Base-by-base conservation (phyloP, 2,329 filamentous ascomycete species). In the Lecanicillium sp. region DNA sequence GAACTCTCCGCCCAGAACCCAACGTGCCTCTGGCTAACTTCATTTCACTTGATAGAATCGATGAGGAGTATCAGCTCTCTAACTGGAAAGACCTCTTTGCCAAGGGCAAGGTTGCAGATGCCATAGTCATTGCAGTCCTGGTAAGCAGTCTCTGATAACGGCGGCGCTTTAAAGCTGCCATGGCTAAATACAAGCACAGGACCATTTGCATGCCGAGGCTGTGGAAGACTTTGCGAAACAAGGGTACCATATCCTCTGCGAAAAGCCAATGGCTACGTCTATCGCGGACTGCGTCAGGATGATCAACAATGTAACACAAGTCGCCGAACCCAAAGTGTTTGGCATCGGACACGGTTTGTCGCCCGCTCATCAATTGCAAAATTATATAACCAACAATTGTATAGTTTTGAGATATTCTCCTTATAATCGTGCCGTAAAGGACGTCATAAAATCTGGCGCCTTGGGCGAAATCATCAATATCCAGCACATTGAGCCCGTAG, bases 221-320 rank as follows among this genome's bases (percentile, higher is more conserved):
- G 40, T 54, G 4, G 51, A 45, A 14, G 60, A 62, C 2, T 67
- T 67, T 36, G 45, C 45, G 12, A 32, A 45, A n/a, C 32, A 39
- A 12, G 43, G 43, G 12, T 45, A 45, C 12, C 43, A 45, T 17
- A 45, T 45, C 8, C 34, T 45, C 9, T 45, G 43, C 30, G 43
- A 45, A 33, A 45, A 45, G 38, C 43, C 43, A 4, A 45, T 45
- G 41, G 43, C 43, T 14, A 45, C 43, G 5, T 37, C 41, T 3
- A 38, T 45, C 6, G 41, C 35, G 11, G 41, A 45, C 38, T 45
- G 43, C 27, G 36, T 45, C 15, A 41, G 31, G 32, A 45, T 45
- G 22, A 40, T 43, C 2, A 44, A 40, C 4, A 25, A 35, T 7
- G 8, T 35, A 11, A 27, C 33, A 13, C 11, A 16, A n/a, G 32